Conservation (phyloP, 2,329 filamentous ascomycete species). For the Ceratocystis ficicola region DNA sequence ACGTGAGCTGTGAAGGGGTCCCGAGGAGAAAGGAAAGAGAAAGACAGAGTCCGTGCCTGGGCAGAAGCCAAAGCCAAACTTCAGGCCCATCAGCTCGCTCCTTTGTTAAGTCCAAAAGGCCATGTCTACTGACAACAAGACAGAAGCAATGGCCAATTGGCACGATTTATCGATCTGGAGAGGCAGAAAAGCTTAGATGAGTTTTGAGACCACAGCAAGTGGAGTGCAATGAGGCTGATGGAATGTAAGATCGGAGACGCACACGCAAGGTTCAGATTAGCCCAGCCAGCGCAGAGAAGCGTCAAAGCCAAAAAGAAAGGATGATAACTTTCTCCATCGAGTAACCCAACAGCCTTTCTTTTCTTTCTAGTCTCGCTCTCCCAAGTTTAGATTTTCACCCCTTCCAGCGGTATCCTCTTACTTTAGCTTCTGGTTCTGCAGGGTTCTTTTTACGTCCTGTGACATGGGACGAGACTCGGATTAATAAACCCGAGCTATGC, state of each 20-base stretch:
- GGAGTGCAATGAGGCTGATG: too few relatives aligned
- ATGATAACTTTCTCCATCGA: too few relatives aligned
- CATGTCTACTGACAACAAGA: background rate
- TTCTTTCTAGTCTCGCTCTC: background rate
- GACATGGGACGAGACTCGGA: conserved; percentile 12
- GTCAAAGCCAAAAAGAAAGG: background rate
- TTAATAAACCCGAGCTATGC: conserved; percentile 17
- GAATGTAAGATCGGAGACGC: too few relatives aligned
- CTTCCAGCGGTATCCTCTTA: background rate
- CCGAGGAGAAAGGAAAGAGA: background rate
- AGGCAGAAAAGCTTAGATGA: background rate
- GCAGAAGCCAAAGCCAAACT: background rate
- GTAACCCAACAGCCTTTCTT: background rate
- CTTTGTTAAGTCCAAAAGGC: background rate
- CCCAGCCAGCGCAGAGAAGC: background rate
- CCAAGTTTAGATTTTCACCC: conserved; percentile 2
- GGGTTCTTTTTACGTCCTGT: conserved; percentile 10
- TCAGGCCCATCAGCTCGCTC: background rate
- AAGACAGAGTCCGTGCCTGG: background rate
- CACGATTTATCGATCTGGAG: background rate
- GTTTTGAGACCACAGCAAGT: too few relatives aligned
- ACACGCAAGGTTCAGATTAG: too few relatives aligned
- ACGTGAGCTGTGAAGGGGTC: background rate
- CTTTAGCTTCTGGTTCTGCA: background rate
- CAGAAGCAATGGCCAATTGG: background rate